These are phyloP conservation scores for Neurospora pannonica DNA, from an alignment of 495 filamentous ascomycete genomes.

Conservation along the genomic window DNA sequence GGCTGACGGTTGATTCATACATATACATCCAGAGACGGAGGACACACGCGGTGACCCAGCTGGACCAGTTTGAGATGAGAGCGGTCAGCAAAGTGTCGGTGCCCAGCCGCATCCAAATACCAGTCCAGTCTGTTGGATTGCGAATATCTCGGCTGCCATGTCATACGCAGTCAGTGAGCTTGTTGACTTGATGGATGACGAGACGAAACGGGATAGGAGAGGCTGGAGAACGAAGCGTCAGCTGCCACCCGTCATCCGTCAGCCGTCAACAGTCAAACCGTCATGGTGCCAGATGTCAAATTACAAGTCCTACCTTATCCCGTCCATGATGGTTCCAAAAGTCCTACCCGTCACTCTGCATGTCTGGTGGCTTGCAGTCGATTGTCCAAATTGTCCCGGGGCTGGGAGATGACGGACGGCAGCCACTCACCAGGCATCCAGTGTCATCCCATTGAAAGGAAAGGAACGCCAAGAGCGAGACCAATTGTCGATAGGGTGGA, in stretches of 20 bases:
- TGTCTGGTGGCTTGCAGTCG: background rate
- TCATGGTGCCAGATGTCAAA: background rate
- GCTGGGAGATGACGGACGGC: background rate
- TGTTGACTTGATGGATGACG: background rate
- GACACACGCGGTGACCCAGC: background rate
- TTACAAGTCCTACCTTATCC: background rate
- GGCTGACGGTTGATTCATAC: background rate
- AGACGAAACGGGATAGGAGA: background rate
- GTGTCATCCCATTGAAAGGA: background rate
- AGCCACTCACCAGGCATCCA: background rate
- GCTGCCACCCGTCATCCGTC: background rate
- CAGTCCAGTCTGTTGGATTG: background rate
- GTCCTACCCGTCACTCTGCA: background rate
- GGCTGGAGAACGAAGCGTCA: background rate
- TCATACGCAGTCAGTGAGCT: background rate
- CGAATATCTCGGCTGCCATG: background rate
- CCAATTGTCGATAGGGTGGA: background rate
- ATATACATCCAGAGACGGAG: background rate
- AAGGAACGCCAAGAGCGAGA: background rate
- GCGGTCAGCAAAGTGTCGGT: background rate
- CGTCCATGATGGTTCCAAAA: background rate
- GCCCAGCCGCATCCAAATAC: background rate
- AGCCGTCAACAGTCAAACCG: too few species aligned
- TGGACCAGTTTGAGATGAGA: background rate
- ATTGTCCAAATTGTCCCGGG: background rate